Evolutionary conservation across 306 rosid species (phyloP).

Genomic region (Oemleria cerasiformis): DNA sequence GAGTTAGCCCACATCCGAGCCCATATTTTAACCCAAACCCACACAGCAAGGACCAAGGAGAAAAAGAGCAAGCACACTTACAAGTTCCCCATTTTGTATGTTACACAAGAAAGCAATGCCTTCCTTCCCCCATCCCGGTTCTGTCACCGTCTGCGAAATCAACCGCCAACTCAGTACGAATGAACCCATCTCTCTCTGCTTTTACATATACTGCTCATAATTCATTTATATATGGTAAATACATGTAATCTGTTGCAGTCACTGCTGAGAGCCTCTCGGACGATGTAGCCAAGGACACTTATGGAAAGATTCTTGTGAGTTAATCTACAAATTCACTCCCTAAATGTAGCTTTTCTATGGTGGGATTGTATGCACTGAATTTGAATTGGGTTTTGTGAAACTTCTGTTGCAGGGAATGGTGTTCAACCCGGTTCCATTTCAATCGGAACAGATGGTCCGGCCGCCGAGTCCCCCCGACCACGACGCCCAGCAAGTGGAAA

Average conservation of each 20-base stretch:
- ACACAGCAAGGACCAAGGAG: no score
- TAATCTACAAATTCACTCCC: background rate
- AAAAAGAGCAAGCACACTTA: no score
- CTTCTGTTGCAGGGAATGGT: constrained; percentile 60
- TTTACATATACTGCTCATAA: no score
- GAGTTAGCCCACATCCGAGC: no score
- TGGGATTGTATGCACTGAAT: no score
- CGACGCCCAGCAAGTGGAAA: constrained; percentile 29
- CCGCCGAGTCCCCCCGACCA: constrained; percentile 38
- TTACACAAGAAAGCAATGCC: constrained; percentile 41
- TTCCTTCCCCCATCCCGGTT: constrained; percentile 75
- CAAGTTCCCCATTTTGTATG: no score
- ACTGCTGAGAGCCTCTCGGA: constrained; percentile 72
- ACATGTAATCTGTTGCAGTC: constrained; percentile 38
- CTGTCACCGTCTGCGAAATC: constrained; percentile 88
- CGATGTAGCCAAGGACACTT: constrained; percentile 63
- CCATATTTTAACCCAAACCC: no score
- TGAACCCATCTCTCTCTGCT: background rate
- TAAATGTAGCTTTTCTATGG: background rate
- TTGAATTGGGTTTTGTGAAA: background rate
- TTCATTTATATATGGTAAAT: no score
- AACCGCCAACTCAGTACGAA: constrained; percentile 75
- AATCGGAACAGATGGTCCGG: constrained; percentile 31
- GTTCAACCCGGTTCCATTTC: constrained; percentile 81
- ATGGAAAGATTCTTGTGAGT: constrained; percentile 76